Conservation (phyloP, 108 stramenopile species). For the Pseudonitzschia delicatissima region DNA sequence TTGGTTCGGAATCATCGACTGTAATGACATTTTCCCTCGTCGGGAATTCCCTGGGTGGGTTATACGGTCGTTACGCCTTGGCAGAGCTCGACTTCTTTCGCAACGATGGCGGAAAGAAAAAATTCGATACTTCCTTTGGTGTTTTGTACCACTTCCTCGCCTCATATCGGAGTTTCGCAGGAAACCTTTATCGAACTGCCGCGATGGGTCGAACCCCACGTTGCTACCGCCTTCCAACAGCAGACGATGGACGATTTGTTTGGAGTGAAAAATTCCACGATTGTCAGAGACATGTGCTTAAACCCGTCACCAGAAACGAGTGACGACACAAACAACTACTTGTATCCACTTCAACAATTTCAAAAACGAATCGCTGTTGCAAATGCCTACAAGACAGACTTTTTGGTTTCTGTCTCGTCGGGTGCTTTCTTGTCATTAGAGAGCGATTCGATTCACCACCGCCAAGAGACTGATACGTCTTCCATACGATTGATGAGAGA, state of each 20-base stretch:
- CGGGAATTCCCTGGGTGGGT: constrained; percentile 39
- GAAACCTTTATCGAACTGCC: constrained; percentile 61
- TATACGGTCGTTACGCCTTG: constrained; percentile 58
- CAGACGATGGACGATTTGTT: constrained; percentile 56
- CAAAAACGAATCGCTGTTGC: constrained; percentile 60
- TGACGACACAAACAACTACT: constrained; percentile 42
- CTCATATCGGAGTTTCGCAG: constrained; percentile 56
- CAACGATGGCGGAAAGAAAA: neutral
- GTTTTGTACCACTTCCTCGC: constrained; percentile 69
- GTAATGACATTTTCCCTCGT: constrained; percentile 48
- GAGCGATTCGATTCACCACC: constrained; percentile 18
- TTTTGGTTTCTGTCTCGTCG: constrained; percentile 58
- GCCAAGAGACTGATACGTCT: neutral
- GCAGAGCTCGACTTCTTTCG: constrained; percentile 18
- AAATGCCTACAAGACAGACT: constrained; percentile 65
- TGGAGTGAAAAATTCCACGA: constrained; percentile 34
- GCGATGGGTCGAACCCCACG: constrained; percentile 36
- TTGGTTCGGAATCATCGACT: neutral
- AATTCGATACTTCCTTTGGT: constrained; percentile 35
- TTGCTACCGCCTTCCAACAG: constrained; percentile 41
- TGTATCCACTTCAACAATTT: constrained; percentile 50
- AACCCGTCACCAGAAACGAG: neutral
- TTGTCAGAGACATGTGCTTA: neutral
- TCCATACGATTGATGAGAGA: neutral
- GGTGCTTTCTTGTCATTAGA: constrained; percentile 59